These are phyloP conservation scores for Fomitopsis betulina DNA, from an alignment of 1,284 basidiomycete genomes.

Conservation along the genomic window DNA sequence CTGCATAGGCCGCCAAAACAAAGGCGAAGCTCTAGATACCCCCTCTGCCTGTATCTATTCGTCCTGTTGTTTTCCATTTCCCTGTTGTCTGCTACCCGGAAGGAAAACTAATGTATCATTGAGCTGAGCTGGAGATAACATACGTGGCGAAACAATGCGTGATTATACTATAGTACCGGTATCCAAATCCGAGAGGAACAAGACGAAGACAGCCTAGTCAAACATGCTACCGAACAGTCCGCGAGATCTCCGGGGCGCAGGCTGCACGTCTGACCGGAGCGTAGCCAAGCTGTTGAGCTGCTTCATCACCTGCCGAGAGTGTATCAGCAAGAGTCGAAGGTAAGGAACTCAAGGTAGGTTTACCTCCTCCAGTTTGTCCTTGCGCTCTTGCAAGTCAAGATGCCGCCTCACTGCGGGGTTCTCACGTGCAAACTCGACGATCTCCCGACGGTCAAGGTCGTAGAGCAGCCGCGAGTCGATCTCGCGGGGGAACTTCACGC, in stretches of 20 bases:
- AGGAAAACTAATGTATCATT: neutral
- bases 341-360: neutral
- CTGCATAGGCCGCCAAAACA: conserved; percentile 29
- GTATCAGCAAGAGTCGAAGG: neutral
- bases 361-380: conserved; percentile 96
- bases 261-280: conserved; percentile 72
- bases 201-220: conserved; percentile 5
- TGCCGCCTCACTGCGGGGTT: conserved; percentile 86
- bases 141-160: neutral
- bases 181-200: conserved; percentile 3
- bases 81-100: neutral
- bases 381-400: conserved; percentile 94
- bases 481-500: conserved; percentile 85
- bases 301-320: conserved; percentile 70
- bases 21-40: conserved; percentile 34
- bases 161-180: conserved; percentile 3
- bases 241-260: conserved; percentile 60
- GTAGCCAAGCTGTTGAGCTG: conserved; percentile 84
- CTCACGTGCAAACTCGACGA: conserved; percentile 89
- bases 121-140: conserved; percentile 6
- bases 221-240: conserved; percentile 75
- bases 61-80: neutral
- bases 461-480: conserved; percentile 95
- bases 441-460: conserved; percentile 84
- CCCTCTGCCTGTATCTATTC: neutral